Evolutionary conservation across 2,329 filamentous ascomycete species (phyloP).

Genomic region (Stemphylium beticola): DNA sequence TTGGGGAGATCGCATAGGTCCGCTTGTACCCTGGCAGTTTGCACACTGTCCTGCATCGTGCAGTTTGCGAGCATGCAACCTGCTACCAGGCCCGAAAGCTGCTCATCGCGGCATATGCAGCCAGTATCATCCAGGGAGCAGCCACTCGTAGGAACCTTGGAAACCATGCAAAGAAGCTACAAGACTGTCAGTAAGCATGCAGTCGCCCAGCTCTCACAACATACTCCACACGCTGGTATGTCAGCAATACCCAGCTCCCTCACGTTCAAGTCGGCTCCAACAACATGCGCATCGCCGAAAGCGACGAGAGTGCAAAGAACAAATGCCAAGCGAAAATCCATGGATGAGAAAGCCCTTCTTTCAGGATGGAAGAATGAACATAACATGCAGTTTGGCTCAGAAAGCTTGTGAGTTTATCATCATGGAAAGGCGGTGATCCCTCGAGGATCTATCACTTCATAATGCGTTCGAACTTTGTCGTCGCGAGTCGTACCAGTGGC

Average conservation of each 20-base stretch:
- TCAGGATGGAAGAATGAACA: not conserved
- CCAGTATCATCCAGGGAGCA: slow-evolving; percentile 23
- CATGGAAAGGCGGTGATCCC: no score
- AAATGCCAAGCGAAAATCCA: not conserved
- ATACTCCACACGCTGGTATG: slow-evolving; percentile 29
- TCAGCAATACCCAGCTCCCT: slow-evolving; percentile 19
- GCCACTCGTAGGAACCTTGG: slow-evolving; percentile 14
- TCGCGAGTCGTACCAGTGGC: not conserved
- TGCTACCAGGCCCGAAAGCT: slow-evolving; percentile 8
- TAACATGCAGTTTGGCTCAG: not conserved
- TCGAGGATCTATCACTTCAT: not conserved
- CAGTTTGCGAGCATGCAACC: slow-evolving; percentile 31
- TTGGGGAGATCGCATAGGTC: slow-evolving; percentile 26
- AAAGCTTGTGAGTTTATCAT: no score
- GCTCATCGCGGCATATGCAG: slow-evolving; percentile 22
- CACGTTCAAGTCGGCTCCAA: not conserved
- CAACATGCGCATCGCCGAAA: not conserved
- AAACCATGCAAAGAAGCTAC: slow-evolving; percentile 27
- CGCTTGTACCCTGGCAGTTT: slow-evolving; percentile 30
- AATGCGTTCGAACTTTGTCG: not conserved
- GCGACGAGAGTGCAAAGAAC: slow-evolving; percentile 2
- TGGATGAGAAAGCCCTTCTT: not conserved
- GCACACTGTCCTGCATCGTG: slow-evolving; percentile 26
- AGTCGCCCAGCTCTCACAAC: not conserved
- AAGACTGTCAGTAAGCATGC: not conserved